Percentiles rank a stretch among this genome's conserved stretches.
phyloP scores from a whole-genome alignment of 257 asterid species.

The Osmanthus fragrans region DNA sequence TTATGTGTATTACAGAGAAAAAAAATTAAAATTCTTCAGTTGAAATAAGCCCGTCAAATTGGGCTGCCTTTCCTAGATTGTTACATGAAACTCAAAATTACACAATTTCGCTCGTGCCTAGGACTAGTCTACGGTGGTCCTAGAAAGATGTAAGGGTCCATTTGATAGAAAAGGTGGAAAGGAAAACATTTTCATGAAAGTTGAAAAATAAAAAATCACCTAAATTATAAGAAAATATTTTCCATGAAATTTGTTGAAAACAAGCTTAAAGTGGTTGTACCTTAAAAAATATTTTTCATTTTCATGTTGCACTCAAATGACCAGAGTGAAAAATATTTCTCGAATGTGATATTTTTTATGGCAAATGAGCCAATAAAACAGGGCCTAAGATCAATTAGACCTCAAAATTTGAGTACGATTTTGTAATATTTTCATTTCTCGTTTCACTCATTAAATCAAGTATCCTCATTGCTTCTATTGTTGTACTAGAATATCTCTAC shows the following conservation, averaged over 20 bases:
- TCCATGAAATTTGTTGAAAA: too few relatives aligned
- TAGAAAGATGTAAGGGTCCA: not conserved
- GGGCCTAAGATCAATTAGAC: not conserved
- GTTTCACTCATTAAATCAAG: not conserved
- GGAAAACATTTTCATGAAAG: too few relatives aligned
- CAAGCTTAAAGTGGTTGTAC: too few relatives aligned
- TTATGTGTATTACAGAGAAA: slow-evolving; percentile 1
- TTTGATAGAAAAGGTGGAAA: too few relatives aligned
- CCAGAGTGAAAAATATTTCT: too few relatives aligned
- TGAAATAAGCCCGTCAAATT: slow-evolving; percentile 20
- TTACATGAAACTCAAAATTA: not conserved
- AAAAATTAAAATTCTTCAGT: not conserved
- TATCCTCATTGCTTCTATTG: too few relatives aligned
- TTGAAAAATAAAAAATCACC: too few relatives aligned
- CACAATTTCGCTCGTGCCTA: not conserved
- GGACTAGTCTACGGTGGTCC: not conserved
- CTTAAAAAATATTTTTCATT: too few relatives aligned
- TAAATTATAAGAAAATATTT: too few relatives aligned
- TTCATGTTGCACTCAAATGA: too few relatives aligned
- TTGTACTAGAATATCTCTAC: not conserved
- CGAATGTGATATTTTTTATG: too few relatives aligned
- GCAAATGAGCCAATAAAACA: too few relatives aligned
- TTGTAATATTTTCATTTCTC: not conserved
- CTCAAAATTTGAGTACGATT: slow-evolving; percentile 17
- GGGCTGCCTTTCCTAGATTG: not conserved